Evolutionary conservation across 441 rosid genomes (phyloP), one percentile per base, ranked within the genome.

Genomic region (Daphne laureola): DNA sequence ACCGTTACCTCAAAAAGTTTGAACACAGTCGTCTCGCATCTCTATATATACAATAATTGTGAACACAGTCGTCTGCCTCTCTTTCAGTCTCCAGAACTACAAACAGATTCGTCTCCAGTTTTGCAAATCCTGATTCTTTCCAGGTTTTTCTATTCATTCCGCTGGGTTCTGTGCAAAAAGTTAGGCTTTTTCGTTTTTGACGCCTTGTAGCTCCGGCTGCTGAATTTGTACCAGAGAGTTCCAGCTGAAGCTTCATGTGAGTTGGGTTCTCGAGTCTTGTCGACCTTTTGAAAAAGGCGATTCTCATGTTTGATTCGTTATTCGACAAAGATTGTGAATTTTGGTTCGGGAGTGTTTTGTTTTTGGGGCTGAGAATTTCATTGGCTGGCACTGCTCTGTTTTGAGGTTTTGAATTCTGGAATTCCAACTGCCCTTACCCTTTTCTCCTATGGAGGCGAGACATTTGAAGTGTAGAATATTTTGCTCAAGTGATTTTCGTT

Each of bases 21-120:
- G 13, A 54, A 62, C 46, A 15, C 25, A 4, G n/a, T 9, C 16
- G 41, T 45, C 7, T 14, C 5, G 12, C 49, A 42, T 47, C 8
- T 51, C 16, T 63, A 49, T 38, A 23, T 61, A 51, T 43, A 23
- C 14, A 43, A 11, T 8, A 2, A 40, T 46, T 58, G 49, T 60
- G 45, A 46, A 69, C 53, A n/a, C n/a, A n/a, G n/a, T n/a, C n/a
- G n/a, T n/a, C 55, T 51, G 47, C 52, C 51, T 14, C 17, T 15
- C 51, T 53, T 3, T 14, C 49, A 51, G 59, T 17, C 21, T 54
- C 18, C 36, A 5, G 8, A 16, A 35, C 52, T 3, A 9, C 21
- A 60, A 11, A 4, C n/a, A 3, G 15, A 15, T 23, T 54, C 31
- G 9, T 17, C 44, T 58, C 17, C 12, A 3, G 4, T 15, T 15